Evolutionary conservation across 1,284 basidiomycete species (phyloP), one percentile per base, ranked within the genome.

Genomic region (Cryptococcus depauperatus): DNA sequence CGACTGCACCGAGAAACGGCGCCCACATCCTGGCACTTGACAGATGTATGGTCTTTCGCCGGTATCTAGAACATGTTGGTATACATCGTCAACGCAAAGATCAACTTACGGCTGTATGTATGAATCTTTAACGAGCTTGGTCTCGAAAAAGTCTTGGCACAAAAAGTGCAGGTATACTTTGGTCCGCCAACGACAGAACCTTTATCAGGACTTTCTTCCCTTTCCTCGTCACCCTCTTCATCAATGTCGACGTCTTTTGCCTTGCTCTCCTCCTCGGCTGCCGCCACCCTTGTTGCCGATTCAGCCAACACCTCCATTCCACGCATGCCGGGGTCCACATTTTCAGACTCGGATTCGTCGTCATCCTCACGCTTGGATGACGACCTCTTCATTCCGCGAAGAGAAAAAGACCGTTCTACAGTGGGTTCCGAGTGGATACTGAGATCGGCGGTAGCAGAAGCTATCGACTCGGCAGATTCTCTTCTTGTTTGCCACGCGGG

Each of bases 1-100:
- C n/a, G 64, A 66, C 44, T 69, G 67, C 0, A 69, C 67, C 2
- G 67, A 69, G 51, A 69, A 69, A 10, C 61, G 42, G 9, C 67
- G 53, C 13, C 65, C 49, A 40, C 67, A 68, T 0, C 57, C 49
- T 1, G 65, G 62, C 35, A 65, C 67, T 22, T 55, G 48, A 44
- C 67, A 69, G 13, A 64, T 53, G 46, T 58, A 69, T 14, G 67
- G 67, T 30, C 67, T 51, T 47, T 69, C 67, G 3, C 67, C 67
- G 1, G 67, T 69, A 51, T 69, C 67, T 69, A 43, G n/a, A n/a
- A n/a, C n/a, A n/a, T n/a, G n/a, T n/a, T n/a, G n/a, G n/a, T n/a
- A 8, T 14, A 19, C 8, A 7, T 37, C 35, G 21, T 37, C 35
- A 43, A 14, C 22, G 16, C 30, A 8, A 22, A 43, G n/a, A 16